Conservation (phyloP, 306 rosid genomes). For the Cyclanthera cordifolia region DNA sequence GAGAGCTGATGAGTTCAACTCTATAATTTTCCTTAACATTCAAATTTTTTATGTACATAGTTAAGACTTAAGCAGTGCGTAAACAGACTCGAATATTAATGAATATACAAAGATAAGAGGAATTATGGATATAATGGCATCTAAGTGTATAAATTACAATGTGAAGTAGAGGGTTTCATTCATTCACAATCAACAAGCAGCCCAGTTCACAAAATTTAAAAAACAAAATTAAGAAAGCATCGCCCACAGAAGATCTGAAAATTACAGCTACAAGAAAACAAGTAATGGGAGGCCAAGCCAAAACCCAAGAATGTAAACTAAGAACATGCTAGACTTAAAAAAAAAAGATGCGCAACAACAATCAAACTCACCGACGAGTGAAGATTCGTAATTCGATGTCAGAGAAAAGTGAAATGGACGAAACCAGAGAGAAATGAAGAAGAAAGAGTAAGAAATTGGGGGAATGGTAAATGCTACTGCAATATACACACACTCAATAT, state of each 20-base stretch:
- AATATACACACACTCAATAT: no score
- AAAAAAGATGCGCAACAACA: background rate
- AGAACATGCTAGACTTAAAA: background rate
- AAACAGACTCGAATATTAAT: no score
- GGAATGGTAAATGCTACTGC: background rate
- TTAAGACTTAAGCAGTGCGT: no score
- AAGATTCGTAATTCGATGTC: background rate
- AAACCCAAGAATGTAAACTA: background rate
- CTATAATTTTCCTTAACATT: no score
- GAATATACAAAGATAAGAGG: background rate
- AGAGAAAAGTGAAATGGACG: background rate
- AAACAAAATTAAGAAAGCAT: background rate
- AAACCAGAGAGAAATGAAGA: background rate
- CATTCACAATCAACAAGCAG: background rate
- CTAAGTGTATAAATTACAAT: background rate
- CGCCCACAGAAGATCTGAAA: background rate
- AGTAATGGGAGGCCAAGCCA: background rate
- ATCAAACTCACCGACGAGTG: conserved; percentile 1
- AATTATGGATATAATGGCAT: background rate
- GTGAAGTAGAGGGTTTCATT: background rate
- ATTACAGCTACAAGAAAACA: background rate
- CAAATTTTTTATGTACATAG: no score
- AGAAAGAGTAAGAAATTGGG: conserved; percentile 1
- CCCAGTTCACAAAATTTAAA: background rate
- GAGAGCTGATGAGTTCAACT: no score